Base-by-base conservation (phyloP, 257 asterid genomes). In the Sherardia arvensis region DNA sequence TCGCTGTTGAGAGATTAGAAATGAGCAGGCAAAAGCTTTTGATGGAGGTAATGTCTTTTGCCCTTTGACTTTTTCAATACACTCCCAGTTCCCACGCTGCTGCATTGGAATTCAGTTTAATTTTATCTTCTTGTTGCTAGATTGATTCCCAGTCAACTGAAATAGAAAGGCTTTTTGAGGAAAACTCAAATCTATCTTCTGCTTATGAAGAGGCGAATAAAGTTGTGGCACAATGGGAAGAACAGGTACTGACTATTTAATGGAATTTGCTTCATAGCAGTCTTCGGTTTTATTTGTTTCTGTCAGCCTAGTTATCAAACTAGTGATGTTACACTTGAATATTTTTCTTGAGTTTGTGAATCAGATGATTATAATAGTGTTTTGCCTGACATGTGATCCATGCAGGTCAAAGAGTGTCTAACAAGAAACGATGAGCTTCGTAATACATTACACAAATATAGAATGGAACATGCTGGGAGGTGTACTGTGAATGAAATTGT, bases 101-200 rank as follows among this genome's bases (percentile, higher is more conserved):
- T 27, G 22, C 73, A 59, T 60, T 70, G 69, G 56, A 72, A 64
- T 68, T 78, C 54, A 66, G 62, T 29, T 18, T 61, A n/a, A n/a
- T 12, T 33, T 55, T 72, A 53, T 61, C 12, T 47, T 20, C 48
- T 34, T 76, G 49, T 71, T 69, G 69, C 40, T 84, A 92, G 99
- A 84, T 92, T 56, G 99, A 92, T 75, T 92, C 99, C 64, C 99
- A 92, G 65, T 92, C 99, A 68, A 79, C 96, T 20, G 99, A 92
- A 75, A 89, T 92, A 72, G 99, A 92, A 87, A 84, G 76, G 70
- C 82, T 92, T 51, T 89, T 89, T 6, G 97, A 89, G 75, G 99
- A 92, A 76, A 92, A 85, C 71, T 82, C 95, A 57, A 78, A 72
- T 70, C 90, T 89, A 55, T 75, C 89, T 29, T 82, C 89, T 47